These are phyloP conservation scores for Aspergillus cejpii DNA, from an alignment of 2,329 filamentous ascomycete genomes.

Conservation along the genomic window DNA sequence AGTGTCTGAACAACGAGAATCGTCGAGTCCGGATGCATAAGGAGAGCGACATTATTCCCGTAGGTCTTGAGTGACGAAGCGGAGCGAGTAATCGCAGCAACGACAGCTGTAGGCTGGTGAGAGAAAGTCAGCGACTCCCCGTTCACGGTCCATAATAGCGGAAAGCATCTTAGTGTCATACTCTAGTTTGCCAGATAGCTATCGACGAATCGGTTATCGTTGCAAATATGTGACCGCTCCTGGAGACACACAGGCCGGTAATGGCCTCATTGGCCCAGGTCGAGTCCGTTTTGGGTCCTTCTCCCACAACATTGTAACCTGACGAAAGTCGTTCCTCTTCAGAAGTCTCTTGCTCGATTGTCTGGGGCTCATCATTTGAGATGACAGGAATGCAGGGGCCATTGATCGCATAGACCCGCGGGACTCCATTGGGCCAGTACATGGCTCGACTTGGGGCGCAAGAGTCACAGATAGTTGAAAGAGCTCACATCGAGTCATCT, in stretches of 20 bases:
- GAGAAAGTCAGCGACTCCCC: conserved; percentile 27
- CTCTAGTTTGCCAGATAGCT: conserved; percentile 95
- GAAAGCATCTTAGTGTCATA: conserved; percentile 37
- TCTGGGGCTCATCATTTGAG: conserved; percentile 22
- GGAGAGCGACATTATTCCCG: conserved; percentile 73
- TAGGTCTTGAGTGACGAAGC: conserved; percentile 71
- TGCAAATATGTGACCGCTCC: conserved; percentile 76
- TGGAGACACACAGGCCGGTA: conserved; percentile 66
- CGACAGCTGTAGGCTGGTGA: conserved; percentile 72
- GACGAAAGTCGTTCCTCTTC: conserved; percentile 21
- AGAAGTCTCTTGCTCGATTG: conserved; percentile 10
- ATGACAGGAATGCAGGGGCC: conserved; percentile 34
- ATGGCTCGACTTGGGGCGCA: conserved; percentile 33
- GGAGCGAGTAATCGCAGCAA: conserved; percentile 80
- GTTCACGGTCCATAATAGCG: conserved; percentile 4
- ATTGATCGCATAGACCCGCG: conserved; percentile 45
- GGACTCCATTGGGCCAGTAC: conserved; percentile 48
- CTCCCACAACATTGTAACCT: conserved; percentile 19
- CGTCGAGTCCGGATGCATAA: conserved; percentile 83
- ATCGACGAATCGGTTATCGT: conserved; percentile 79
- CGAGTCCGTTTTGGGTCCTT: conserved; percentile 25
- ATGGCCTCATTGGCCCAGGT: conserved; percentile 57
- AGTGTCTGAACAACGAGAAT: conserved; percentile 87
- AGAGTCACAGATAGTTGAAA: conserved; percentile 23
- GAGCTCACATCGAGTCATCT: conserved; percentile 38